Evolutionary conservation across 2,329 filamentous ascomycete species (phyloP).

Genomic region (Fusarium begoniae): DNA sequence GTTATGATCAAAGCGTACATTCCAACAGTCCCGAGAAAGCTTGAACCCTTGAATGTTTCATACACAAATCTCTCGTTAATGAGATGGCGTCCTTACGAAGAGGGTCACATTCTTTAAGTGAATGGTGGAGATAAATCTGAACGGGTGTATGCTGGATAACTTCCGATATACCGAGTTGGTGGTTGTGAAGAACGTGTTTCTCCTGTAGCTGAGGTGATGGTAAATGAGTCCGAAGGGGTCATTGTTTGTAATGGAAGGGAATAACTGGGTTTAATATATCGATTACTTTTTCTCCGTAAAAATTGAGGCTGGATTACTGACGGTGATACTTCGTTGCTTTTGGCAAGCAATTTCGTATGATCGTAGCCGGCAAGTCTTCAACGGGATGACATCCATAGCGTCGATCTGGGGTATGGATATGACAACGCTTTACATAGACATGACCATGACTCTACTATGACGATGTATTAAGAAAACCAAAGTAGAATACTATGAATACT

Average conservation of each 20-base stretch:
- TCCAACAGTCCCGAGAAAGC: slow-evolving; percentile 4
- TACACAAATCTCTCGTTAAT: slow-evolving; percentile 23
- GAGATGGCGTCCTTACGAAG: background rate
- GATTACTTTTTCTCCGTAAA: background rate
- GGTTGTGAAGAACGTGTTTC: background rate
- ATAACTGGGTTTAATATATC: background rate
- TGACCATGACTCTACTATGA: background rate
- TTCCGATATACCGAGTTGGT: background rate
- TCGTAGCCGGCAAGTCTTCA: background rate
- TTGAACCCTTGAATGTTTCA: slow-evolving; percentile 7
- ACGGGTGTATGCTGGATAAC: background rate
- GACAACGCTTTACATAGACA: background rate
- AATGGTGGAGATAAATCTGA: slow-evolving; percentile 29
- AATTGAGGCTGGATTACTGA: no score
- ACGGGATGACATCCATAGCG: background rate
- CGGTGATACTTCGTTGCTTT: background rate
- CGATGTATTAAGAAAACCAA: background rate
- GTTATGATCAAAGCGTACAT: slow-evolving; percentile 7
- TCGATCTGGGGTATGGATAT: background rate
- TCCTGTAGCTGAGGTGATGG: slow-evolving; percentile 18
- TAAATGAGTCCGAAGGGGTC: background rate
- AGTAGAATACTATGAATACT: background rate
- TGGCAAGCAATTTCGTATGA: background rate
- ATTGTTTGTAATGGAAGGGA: slow-evolving; percentile 11
- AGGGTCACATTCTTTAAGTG: slow-evolving; percentile 27